Conservation (phyloP, 2,329 filamentous ascomycete genomes). For the Echinosphaeria canescens region DNA sequence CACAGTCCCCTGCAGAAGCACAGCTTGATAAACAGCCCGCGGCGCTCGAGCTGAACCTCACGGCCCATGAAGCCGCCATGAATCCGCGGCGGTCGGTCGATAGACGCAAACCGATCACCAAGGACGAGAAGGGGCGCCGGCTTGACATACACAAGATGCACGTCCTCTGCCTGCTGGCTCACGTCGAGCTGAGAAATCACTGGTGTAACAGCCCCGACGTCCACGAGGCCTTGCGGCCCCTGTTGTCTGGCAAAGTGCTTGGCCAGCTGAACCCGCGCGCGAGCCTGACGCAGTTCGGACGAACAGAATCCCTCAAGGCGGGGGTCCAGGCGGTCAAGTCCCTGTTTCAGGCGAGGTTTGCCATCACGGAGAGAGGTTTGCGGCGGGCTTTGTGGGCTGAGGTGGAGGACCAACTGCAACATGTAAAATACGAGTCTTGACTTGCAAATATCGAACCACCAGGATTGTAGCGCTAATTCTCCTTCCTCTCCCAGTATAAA, state of each 20-base stretch:
- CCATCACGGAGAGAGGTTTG: slow-evolving; percentile 48
- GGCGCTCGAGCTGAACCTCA: slow-evolving; percentile 33
- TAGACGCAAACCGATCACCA: slow-evolving; percentile 28
- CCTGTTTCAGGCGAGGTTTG: slow-evolving; percentile 48
- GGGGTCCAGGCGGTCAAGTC: slow-evolving; percentile 50
- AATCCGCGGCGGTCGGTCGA: slow-evolving; percentile 12
- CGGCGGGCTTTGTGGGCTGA: slow-evolving; percentile 57
- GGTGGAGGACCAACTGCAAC: slow-evolving; percentile 32
- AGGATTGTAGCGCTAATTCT: no score
- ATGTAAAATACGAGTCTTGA: slow-evolving; percentile 28
- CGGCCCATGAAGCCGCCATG: slow-evolving; percentile 16
- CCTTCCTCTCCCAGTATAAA: slow-evolving; percentile 21
- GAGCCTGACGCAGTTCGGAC: slow-evolving; percentile 50
- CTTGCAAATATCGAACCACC: no score
- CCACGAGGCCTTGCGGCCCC: slow-evolving; percentile 40
- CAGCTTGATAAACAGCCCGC: slow-evolving; percentile 11
- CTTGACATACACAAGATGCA: slow-evolving; percentile 74
- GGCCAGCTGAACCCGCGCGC: slow-evolving; percentile 46
- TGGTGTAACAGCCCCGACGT: slow-evolving; percentile 69
- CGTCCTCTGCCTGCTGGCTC: slow-evolving; percentile 60
- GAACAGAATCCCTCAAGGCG: slow-evolving; percentile 55
- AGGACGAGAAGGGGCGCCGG: slow-evolving; percentile 31
- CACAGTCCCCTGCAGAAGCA: slow-evolving; percentile 5
- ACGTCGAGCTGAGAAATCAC: slow-evolving; percentile 56
- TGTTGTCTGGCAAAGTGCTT: slow-evolving; percentile 44